Evolutionary conservation across 2,329 filamentous ascomycete species (phyloP), one percentile per base, ranked within the genome.

Genomic region (Mariannaea elegans): DNA sequence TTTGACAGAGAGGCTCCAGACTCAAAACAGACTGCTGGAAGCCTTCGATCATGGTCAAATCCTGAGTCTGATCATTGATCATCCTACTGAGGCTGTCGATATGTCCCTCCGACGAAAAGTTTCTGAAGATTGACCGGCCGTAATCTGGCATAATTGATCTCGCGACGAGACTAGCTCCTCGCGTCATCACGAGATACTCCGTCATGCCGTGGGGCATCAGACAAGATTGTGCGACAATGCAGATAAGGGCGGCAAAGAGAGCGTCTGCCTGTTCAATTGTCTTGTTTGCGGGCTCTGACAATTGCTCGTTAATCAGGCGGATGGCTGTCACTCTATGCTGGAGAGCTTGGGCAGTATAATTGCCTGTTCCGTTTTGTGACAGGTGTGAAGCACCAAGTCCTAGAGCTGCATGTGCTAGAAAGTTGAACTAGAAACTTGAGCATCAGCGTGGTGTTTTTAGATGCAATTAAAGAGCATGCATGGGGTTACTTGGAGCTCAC

Each of bases 351-450:
- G 68, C 47, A 4, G 65, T 68, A 27, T 71, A 71, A 45, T 68
- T 71, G 21, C 65, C 64, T 12, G 64, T 67, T 8, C 68, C 69
- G 18, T 70, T 67, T 9, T 75, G 70, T 14, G 69, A 63, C 7
- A 79, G 68, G 53, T 78, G 74, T 2, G 76, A 76, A 3, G 77
- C 77, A 3, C 73, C 76, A 4, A 78, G 70, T 1, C 71, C 76
- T 1, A 79, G 64, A 47, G 78, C 73, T 21, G 76, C 72, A 52
- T 78, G 77, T 29, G 76, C 70, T 16, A 79, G 63, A 47, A 69
- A 77, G 19, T 78, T 73, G 46, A 72, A 76, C 74, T 78, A 44
- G 14, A 41, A 31, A 9, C 14, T 14, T 38, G 16, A 24, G 48
- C n/a, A 36, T 39, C 19, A 24, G 48, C 9, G 18, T 10, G n/a